phyloP scores from a whole-genome alignment of 345 rosid genomes.

The Mallotus nudiflorus region DNA sequence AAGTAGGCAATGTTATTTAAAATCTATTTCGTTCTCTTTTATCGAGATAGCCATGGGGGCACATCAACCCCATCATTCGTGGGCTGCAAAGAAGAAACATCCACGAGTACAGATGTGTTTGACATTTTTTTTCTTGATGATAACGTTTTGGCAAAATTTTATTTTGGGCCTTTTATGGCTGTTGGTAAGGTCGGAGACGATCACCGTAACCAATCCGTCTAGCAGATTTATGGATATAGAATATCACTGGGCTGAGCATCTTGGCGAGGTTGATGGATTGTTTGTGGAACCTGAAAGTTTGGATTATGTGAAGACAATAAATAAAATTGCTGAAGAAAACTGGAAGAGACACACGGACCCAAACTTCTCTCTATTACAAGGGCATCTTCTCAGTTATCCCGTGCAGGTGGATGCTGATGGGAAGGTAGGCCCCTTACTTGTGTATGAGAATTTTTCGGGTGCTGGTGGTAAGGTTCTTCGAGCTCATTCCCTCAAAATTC shows the following conservation, averaged over 20 bases:
- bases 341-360: conserved; percentile 54
- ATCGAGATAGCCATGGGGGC: conserved; percentile 98
- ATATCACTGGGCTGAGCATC: conserved; percentile 96
- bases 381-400: conserved; percentile 91
- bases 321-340: conserved; percentile 55
- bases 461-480: conserved; percentile 84
- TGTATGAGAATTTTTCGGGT: conserved; percentile 72
- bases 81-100: conserved; percentile 51
- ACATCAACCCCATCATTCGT: conserved; percentile 83
- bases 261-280: conserved; percentile 43
- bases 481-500: conserved; percentile 47
- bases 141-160: not conserved
- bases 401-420: conserved; percentile 57
- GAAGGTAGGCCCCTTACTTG: conserved; percentile 58
- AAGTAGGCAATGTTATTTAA: no score
- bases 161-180: not conserved
- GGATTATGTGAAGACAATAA: conserved; percentile 63
- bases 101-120: conserved; percentile 81
- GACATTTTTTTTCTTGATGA: not conserved
- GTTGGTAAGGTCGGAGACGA: no score
- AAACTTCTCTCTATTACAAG: conserved; percentile 41
- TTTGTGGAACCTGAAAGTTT: conserved; percentile 54
- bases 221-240: conserved; percentile 86
- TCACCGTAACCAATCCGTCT: no score
- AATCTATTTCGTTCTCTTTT: no score